Percentiles rank a stretch among this genome's conserved stretches.
These are phyloP conservation scores for Syzygium oleosum DNA, from an alignment of 345 rosid species.

Conservation along the genomic window DNA sequence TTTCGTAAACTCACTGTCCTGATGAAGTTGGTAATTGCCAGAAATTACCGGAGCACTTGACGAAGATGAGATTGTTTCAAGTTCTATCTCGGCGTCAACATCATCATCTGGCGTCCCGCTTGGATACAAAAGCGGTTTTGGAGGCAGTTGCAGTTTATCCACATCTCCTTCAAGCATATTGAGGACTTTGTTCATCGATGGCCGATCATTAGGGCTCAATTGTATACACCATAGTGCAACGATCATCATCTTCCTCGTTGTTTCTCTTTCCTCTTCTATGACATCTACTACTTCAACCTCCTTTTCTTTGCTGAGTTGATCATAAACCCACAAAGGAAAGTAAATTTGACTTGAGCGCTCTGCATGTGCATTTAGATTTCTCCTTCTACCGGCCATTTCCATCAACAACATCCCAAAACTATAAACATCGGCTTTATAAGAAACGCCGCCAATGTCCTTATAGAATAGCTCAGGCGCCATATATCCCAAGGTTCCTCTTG, in stretches of 20 bases:
- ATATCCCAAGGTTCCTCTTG: neutral
- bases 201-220: no score
- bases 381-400: neutral
- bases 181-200: neutral
- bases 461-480: neutral
- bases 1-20: neutral
- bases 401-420: neutral
- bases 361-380: neutral
- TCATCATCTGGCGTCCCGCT: accelerated
- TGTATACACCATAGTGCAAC: no score
- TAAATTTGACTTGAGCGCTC: neutral
- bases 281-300: no score
- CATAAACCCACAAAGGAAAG: neutral
- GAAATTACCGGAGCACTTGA: neutral
- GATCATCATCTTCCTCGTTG: no score
- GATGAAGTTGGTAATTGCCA: neutral
- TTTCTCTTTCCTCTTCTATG: no score
- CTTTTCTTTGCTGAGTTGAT: neutral
- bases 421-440: neutral
- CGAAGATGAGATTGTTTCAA: neutral
- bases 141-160: neutral
- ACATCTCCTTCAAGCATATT: neutral
- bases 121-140: neutral
- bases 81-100: neutral
- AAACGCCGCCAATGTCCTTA: neutral